phyloP scores from a whole-genome alignment of 768 basidiomycete species.

The Ramaria sp. region DNA sequence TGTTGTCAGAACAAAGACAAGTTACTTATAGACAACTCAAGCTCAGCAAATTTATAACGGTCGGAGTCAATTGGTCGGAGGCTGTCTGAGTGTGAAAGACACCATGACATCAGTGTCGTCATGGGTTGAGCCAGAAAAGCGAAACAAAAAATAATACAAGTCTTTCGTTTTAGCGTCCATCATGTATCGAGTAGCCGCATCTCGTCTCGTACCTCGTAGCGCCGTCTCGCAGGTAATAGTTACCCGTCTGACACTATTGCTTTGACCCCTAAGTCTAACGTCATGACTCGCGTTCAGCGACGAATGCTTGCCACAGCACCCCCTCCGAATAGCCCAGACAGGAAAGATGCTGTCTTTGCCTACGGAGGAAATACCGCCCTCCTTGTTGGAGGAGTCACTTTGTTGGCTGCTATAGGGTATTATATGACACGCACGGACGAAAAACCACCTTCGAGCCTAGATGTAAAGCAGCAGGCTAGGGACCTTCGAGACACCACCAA shows the following conservation, averaged over 20 bases:
- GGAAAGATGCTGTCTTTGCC: not conserved
- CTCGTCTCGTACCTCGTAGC: not conserved
- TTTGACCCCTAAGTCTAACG: not conserved
- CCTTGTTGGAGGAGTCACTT: conserved; percentile 5
- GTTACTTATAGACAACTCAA: too few relatives aligned
- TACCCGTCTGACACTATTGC: not conserved
- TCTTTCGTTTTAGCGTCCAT: not conserved
- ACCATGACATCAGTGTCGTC: conserved; percentile 4
- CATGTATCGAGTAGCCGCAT: conserved; percentile 1
- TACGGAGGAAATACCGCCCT: conserved; percentile 2
- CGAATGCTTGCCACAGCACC: not conserved
- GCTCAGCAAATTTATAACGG: too few relatives aligned
- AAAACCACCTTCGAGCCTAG: not conserved
- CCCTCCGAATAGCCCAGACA: not conserved
- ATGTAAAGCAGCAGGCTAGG: not conserved
- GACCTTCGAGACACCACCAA: conserved; percentile 3
- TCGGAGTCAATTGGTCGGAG: too few relatives aligned
- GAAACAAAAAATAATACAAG: not conserved
- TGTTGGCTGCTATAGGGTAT: conserved; percentile 1
- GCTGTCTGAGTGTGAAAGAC: too few relatives aligned
- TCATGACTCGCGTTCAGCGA: not conserved
- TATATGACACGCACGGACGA: conserved; percentile 1
- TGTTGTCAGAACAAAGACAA: too few relatives aligned
- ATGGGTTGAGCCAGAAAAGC: not conserved
- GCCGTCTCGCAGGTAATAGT: not conserved